Evolutionary conservation across 345 rosid genomes (phyloP), one percentile per base, ranked within the genome.

Genomic region (Murraya paniculata): DNA sequence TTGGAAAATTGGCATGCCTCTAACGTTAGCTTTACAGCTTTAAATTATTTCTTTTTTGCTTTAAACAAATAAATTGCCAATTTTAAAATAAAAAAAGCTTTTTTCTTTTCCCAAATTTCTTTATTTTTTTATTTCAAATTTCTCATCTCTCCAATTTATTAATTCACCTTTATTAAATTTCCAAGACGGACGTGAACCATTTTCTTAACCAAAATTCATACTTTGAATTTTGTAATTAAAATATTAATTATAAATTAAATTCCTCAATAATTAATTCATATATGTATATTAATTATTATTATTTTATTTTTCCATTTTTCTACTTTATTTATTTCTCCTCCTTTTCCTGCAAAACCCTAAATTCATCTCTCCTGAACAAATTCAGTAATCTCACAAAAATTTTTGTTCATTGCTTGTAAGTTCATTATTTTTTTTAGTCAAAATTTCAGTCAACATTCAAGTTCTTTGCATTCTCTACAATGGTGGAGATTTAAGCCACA

Each of bases 161-260:
- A 87, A 73, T 75, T 81, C 31, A 59, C 65, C 79, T 82, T 86
- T 87, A 88, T 90, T 89, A 79, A 87, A 89, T 81, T 91, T 85
- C 89, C 92, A 81, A 89, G 94, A 90, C 97, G 97, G 95, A 95
- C 98, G 88, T 87, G 89, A 89, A 91, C 83, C 91, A 83, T 89
- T 89, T 88, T 91, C 88, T 91, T 92, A 95, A 95, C 92, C 92
- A 89, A 84, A 92, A 84, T 95, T 87, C 87, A 91, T 91, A 89
- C 90, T 92, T 82, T 86, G 84, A 86, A 79, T 90, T 90, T 88
- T 45, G 78, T 86, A 86, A 90, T 87, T 90, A 87, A 84, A 89
- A 87, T 87, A 94, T 84, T 89, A 79, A 79, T 84, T 82, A 69
- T 83, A 77, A 79, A 83, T 81, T 87, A 86, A 87, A 59, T 86